Percentiles rank a stretch among this genome's conserved stretches.
Conservation (phyloP, 371 early-diverging fungal species). For the Mortierella sp. region DNA sequence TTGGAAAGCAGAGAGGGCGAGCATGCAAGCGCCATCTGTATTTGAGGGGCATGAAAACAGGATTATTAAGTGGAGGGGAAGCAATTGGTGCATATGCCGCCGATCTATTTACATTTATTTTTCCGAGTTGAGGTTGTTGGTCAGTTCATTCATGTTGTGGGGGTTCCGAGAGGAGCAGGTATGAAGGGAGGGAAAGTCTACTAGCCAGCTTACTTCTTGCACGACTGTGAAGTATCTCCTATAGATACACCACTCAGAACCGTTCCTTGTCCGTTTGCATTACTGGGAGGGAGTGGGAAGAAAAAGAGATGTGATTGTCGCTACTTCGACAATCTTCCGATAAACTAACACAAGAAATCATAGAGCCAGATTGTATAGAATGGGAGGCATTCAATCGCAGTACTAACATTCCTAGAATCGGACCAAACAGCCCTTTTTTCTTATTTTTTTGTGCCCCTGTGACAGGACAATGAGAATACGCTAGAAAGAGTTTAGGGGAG, state of each 20-base stretch:
- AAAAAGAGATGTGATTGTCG: neutral
- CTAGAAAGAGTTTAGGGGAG: neutral
- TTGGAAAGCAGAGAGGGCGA: neutral
- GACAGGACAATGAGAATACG: neutral
- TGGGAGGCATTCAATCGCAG: neutral
- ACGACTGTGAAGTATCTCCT: no score
- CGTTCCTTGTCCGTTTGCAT: neutral
- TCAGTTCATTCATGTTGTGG: no score
- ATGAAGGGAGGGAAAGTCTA: no score
- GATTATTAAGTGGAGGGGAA: neutral
- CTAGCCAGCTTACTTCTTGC: no score
- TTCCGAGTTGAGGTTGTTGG: no score
- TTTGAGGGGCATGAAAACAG: no score
- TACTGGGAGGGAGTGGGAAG: neutral
- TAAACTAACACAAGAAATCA: neutral
- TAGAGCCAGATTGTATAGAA: neutral
- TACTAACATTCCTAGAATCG: conserved; percentile 1
- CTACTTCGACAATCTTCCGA: neutral
- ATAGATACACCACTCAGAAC: neutral
- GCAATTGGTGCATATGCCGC: conserved; percentile 2
- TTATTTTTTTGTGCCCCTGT: neutral
- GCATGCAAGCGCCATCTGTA: neutral
- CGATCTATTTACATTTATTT: no score
- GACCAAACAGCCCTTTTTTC: neutral
- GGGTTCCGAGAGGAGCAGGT: no score